Evolutionary conservation across 2,329 filamentous ascomycete species (phyloP), one percentile per base, ranked within the genome.

Genomic region (Trichoderma semiorbis): DNA sequence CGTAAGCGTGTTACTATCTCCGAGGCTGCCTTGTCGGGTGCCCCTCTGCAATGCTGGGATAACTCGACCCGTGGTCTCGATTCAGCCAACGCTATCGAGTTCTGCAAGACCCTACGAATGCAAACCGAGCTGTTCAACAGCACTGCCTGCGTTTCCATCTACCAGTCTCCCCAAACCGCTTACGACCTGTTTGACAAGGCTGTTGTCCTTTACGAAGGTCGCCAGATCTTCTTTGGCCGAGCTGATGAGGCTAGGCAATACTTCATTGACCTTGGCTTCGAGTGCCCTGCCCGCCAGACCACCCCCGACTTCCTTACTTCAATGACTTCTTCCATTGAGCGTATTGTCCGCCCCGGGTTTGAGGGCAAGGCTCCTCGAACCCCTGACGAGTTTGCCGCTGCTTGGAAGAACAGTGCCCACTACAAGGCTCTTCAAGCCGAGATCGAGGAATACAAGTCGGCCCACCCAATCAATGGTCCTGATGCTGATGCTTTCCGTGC

Each of bases 1-100:
- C 86, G 90, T 67, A 90, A 90, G 83, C 87, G 90, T 78, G 90
- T 90, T 30, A 89, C 87, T 74, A 90, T 90, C 74, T 85, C 88
- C 57, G 88, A 90, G 79, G 88, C 88, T 11, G 84, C 86, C 14
- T 81, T 90, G n/a, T 88, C 87, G 16, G 85, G 85, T 39, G 86
- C 88, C 2, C 87, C 88, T 11, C 81, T 90, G n/a, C 88, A 90
- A 77, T 89, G 88, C 83, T 90, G 88, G 88, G 88, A 93, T 77
- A 93, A 93, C 83, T 90, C 88, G 53, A 93, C 92, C 30, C 86
- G 92, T 81, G 91, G 91, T 81, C 84, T 93, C 36, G 92, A 94
- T 81, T 91, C 88, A 36, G 91, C 91, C 81, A 93, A 93, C 79
- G 91, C 92, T 67, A 86, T 93, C 72, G 91, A 93, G 80, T 93